These are phyloP conservation scores for Talaromyces trachyspermus DNA, from an alignment of 495 filamentous ascomycete genomes.

Conservation along the genomic window DNA sequence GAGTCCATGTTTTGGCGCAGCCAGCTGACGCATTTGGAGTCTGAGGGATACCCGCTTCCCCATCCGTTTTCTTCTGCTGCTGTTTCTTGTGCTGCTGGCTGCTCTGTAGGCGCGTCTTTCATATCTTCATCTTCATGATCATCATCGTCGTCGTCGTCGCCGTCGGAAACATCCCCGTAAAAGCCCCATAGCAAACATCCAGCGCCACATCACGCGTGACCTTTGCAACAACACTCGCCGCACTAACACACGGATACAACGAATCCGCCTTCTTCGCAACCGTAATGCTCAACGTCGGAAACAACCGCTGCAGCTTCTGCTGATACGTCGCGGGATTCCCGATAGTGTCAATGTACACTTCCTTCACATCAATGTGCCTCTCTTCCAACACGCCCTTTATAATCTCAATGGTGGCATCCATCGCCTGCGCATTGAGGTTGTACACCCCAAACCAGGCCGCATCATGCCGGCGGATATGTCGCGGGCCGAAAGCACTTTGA, in stretches of 20 bases:
- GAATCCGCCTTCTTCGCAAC: slow-evolving; percentile 96
- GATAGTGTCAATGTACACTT: slow-evolving; percentile 95
- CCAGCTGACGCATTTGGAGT: slow-evolving; percentile 75
- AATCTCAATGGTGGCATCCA: slow-evolving; percentile 87
- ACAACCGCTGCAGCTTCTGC: slow-evolving; percentile 71
- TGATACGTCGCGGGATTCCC: slow-evolving; percentile 79
- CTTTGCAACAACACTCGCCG: slow-evolving; percentile 90
- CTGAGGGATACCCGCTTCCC: slow-evolving; percentile 92
- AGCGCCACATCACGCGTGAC: slow-evolving; percentile 87
- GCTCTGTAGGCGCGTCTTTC: slow-evolving; percentile 8
- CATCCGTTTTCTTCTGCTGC: slow-evolving; percentile 41
- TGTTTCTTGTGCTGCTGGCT: slow-evolving; percentile 13
- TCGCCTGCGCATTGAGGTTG: slow-evolving; percentile 96
- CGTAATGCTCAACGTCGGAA: slow-evolving; percentile 72
- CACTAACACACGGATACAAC: slow-evolving; percentile 86
- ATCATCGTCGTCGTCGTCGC: neutral
- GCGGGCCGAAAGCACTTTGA: slow-evolving; percentile 71
- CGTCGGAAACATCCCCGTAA: too few relatives aligned
- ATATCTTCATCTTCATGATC: neutral
- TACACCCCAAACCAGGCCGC: slow-evolving; percentile 55
- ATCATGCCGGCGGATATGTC: slow-evolving; percentile 81
- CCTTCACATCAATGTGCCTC: slow-evolving; percentile 65
- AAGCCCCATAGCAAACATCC: slow-evolving; percentile 60
- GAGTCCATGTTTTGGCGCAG: slow-evolving; percentile 80
- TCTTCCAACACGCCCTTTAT: slow-evolving; percentile 66